Evolutionary conservation across 305 asterid genomes (phyloP), one percentile per base, ranked within the genome.

Genomic region (Fraxinus floribunda): DNA sequence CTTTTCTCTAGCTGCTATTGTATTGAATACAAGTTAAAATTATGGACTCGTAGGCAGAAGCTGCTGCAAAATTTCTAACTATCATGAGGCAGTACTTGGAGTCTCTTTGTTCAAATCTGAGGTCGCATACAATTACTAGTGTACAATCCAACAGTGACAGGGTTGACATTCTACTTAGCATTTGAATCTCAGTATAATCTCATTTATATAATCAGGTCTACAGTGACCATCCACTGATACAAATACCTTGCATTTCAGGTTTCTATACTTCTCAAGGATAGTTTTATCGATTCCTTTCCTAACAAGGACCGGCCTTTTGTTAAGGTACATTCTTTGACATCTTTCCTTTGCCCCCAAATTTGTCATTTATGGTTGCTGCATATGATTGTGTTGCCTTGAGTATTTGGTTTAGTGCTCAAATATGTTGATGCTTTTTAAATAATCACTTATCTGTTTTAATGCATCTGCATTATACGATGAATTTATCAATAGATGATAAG

Each of bases 221-320:
- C 13, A 20, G 39, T 38, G 76, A 15, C 10, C 11, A 41, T 62
- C 49, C 44, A 5, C 8, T 73, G 81, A 78, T 79, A 85, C 78
- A 35, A 80, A 46, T 81, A 81, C 30, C 20, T 68, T 78, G 38
- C 68, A 52, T 87, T 88, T 82, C 95, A 95, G 99, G 98, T 95
- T 78, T 91, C 97, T 16, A 46, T 95, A 86, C 96, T 95, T 86
- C 88, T 95, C 32, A 95, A 93, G 88, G 99, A 95, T 57, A 95
- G 96, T 87, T 95, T 92, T 77, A 86, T 95, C 7, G 90, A 90
- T 81, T 95, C 99, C 74, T 95, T 94, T 86, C 92, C 95, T 7
- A 70, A 7, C 62, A 88, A 81, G 82, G 97, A 93, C 82, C 95
- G 83, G 84, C 82, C 93, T 66, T 95, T 95, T 80, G 81, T 95